phyloP scores from a whole-genome alignment of 768 basidiomycete genomes.

The Aureoboletus auriporus region DNA sequence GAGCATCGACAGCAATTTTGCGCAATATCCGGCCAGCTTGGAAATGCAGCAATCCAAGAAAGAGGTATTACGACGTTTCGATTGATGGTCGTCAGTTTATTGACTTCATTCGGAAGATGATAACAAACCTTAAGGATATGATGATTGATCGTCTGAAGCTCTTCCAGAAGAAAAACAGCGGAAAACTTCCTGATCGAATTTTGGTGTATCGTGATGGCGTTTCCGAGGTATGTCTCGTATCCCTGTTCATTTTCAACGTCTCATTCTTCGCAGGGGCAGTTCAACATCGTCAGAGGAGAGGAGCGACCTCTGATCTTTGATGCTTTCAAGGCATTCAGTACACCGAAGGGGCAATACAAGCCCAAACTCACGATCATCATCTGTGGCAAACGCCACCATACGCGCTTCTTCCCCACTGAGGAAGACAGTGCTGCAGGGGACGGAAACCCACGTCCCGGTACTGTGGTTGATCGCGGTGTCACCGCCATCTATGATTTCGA shows the following conservation, averaged over 20 bases:
- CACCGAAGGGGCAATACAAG: slow-evolving; percentile 34
- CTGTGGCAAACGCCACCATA: slow-evolving; percentile 58
- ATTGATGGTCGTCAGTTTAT: neutral
- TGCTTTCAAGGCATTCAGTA: slow-evolving; percentile 40
- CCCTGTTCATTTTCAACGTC: neutral
- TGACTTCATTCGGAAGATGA: slow-evolving; percentile 35
- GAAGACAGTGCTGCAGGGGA: slow-evolving; percentile 36
- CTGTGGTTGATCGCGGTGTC: slow-evolving; percentile 52
- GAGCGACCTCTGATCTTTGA: slow-evolving; percentile 42
- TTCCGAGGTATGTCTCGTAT: slow-evolving; percentile 52
- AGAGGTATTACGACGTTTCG: slow-evolving; percentile 44
- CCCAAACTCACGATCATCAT: slow-evolving; percentile 51
- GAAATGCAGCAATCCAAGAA: slow-evolving; percentile 57
- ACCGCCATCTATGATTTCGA: slow-evolving; percentile 53
- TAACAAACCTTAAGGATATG: slow-evolving; percentile 45
- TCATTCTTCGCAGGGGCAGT: slow-evolving; percentile 42
- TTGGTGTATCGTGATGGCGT: slow-evolving; percentile 74
- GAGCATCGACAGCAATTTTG: slow-evolving; percentile 40
- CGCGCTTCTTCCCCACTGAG: slow-evolving; percentile 53
- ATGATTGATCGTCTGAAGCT: slow-evolving; percentile 42
- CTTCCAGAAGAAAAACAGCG: slow-evolving; percentile 34
- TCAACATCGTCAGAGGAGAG: slow-evolving; percentile 38
- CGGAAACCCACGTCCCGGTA: slow-evolving; percentile 51
- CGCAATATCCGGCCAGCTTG: slow-evolving; percentile 49
- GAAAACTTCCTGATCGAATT: slow-evolving; percentile 40